These are phyloP conservation scores for Starmerella ratchasimensis DNA, from an alignment of 805 yeast species.

Conservation along the genomic window DNA sequence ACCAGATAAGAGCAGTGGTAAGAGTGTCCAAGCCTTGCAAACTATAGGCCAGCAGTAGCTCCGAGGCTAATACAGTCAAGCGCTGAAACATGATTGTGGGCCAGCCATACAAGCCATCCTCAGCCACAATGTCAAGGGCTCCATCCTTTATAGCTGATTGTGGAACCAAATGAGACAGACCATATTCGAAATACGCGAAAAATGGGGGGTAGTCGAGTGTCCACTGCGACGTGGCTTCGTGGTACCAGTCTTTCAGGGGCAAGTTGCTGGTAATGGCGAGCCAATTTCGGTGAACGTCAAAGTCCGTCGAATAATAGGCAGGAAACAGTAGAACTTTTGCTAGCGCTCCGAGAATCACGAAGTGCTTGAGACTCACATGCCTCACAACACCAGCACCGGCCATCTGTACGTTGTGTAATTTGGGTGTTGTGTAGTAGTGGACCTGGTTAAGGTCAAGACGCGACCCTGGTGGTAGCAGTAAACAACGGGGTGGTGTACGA, in stretches of 20 bases:
- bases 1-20: conserved; percentile 63
- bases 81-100: conserved; percentile 80
- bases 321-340: conserved; percentile 42
- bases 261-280: conserved; percentile 70
- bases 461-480: no score
- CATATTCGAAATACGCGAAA: conserved; percentile 90
- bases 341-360: conserved; percentile 12
- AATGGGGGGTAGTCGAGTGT: conserved; percentile 96
- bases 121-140: conserved; percentile 48
- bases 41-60: conserved; percentile 46
- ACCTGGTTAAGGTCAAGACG: no score
- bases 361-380: conserved; percentile 3
- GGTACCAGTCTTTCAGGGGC: conserved; percentile 72
- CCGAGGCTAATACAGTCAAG: conserved; percentile 63
- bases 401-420: no score
- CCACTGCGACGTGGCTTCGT: conserved; percentile 73
- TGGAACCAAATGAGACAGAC: conserved; percentile 60
- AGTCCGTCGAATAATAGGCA: conserved; percentile 87
- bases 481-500: no score
- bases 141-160: conserved; percentile 52
- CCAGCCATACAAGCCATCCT: conserved; percentile 52
- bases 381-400: no score
- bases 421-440: no score
- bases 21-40: conserved; percentile 23
- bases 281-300: conserved; percentile 97